Conservation (phyloP, 2,329 filamentous ascomycete species). For the Sclerotinia subarctica region DNA sequence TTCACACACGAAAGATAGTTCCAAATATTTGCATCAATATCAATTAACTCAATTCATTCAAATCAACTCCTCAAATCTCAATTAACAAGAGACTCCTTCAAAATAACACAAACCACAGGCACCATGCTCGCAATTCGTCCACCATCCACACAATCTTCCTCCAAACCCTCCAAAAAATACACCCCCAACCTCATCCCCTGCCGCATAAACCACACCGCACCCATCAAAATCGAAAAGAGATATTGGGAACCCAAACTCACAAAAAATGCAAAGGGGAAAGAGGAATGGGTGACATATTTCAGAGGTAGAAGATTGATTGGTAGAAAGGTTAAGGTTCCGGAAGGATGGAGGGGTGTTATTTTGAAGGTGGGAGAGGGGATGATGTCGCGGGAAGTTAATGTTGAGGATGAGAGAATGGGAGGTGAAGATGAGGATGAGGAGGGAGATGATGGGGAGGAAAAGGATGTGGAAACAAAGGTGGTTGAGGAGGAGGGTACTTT, state of each 20-base stretch:
- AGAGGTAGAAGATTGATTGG: conserved; percentile 12
- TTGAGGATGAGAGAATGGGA: background rate
- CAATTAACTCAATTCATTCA: background rate
- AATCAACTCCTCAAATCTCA: background rate
- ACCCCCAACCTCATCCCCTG: conserved; percentile 13
- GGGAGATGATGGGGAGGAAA: conserved; percentile 46
- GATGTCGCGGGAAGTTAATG: background rate
- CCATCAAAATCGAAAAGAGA: conserved; percentile 4
- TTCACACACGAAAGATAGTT: background rate
- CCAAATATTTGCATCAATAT: background rate
- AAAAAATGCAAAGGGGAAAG: background rate
- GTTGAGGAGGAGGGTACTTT: conserved; percentile 67
- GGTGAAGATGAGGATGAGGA: conserved; percentile 26
- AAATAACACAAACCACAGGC: background rate
- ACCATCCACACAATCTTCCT: conserved; percentile 1
- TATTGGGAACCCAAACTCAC: conserved; percentile 13
- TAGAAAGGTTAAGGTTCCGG: conserved; percentile 23
- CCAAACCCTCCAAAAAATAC: conserved; percentile 6
- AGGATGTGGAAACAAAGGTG: conserved; percentile 50
- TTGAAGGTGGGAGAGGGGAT: background rate
- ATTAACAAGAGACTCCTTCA: background rate
- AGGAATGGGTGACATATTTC: conserved; percentile 14
- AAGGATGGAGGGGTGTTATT: conserved; percentile 8
- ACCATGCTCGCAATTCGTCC: conserved; percentile 14
- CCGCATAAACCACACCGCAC: conserved; percentile 10